phyloP scores from a whole-genome alignment of 1,284 basidiomycete genomes.

The Ceratobasidium sp. region DNA sequence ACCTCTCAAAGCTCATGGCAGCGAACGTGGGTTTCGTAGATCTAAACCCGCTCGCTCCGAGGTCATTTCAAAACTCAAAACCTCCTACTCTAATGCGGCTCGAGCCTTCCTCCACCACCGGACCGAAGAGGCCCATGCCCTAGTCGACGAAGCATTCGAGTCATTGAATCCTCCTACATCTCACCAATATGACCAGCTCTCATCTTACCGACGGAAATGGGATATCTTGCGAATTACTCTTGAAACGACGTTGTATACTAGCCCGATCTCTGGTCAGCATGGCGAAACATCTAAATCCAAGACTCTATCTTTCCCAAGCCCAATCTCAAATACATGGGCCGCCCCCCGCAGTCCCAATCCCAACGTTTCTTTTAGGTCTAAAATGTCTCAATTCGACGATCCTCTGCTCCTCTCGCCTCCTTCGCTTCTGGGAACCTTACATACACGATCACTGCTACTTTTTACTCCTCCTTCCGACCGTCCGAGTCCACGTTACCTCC shows the following conservation, averaged over 20 bases:
- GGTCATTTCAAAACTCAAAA: conserved; percentile 62
- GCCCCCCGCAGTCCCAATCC: conserved; percentile 49
- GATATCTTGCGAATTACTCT: conserved; percentile 83
- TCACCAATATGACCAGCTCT: conserved; percentile 58
- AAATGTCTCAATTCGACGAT: conserved; percentile 48
- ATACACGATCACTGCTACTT: conserved; percentile 70
- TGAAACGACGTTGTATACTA: conserved; percentile 74
- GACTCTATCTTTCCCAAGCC: background rate
- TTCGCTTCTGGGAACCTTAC: conserved; percentile 64
- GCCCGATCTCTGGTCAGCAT: conserved; percentile 58
- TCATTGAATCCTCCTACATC: conserved; percentile 63
- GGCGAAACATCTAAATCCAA: conserved; percentile 12
- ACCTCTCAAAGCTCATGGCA: too few relatives aligned
- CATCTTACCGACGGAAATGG: conserved; percentile 76
- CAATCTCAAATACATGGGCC: conserved; percentile 52
- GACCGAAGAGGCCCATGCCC: conserved; percentile 67
- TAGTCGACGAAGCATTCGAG: conserved; percentile 73
- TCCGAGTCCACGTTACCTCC: conserved; percentile 61
- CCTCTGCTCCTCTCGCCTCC: conserved; percentile 66
- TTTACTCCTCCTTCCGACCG: conserved; percentile 63
- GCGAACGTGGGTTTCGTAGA: background rate
- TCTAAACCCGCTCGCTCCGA: conserved; percentile 23
- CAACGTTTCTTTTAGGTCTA: conserved; percentile 29
- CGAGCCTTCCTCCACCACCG: conserved; percentile 79
- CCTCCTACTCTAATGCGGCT: conserved; percentile 77